Evolutionary conservation across 2,329 filamentous ascomycete genomes (phyloP).

Genomic region (Exophiala oligosperma): DNA sequence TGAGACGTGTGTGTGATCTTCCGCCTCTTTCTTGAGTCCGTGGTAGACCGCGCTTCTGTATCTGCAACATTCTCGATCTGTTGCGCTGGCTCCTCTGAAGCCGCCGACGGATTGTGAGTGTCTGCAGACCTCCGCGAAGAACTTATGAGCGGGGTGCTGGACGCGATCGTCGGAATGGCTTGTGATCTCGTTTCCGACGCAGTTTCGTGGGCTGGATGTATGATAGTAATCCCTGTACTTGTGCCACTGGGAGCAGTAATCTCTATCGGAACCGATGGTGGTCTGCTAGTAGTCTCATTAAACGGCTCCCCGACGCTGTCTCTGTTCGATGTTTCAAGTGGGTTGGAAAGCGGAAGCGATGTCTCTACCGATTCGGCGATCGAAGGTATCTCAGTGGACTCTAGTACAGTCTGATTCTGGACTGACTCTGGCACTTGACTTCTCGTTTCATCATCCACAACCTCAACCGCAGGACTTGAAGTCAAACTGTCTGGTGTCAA

Average conservation of each 20-base stretch:
- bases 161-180: slow-evolving; percentile 18
- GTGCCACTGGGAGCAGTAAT: slow-evolving; percentile 6
- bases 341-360: slow-evolving; percentile 9
- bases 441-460: slow-evolving; percentile 3
- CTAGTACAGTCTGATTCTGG: slow-evolving; percentile 5
- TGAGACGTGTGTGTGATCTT: slow-evolving; percentile 18
- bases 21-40: slow-evolving; percentile 17
- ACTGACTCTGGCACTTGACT: slow-evolving; percentile 3
- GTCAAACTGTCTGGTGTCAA: slow-evolving; percentile 28
- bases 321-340: slow-evolving; percentile 7
- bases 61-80: slow-evolving; percentile 2
- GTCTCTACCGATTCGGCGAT: neutral
- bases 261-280: slow-evolving; percentile 8
- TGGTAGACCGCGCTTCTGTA: neutral
- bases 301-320: neutral
- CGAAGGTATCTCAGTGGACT: slow-evolving; percentile 14
- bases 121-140: slow-evolving; percentile 9
- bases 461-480: slow-evolving; percentile 12
- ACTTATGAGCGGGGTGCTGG: slow-evolving; percentile 1
- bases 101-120: slow-evolving; percentile 4
- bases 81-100: slow-evolving; percentile 10
- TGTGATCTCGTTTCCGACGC: neutral
- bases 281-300: neutral
- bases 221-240: slow-evolving; percentile 7
- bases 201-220: slow-evolving; percentile 3